Evolutionary conservation across 2,329 filamentous ascomycete species (phyloP).

Genomic region (Fusarium sp.): DNA sequence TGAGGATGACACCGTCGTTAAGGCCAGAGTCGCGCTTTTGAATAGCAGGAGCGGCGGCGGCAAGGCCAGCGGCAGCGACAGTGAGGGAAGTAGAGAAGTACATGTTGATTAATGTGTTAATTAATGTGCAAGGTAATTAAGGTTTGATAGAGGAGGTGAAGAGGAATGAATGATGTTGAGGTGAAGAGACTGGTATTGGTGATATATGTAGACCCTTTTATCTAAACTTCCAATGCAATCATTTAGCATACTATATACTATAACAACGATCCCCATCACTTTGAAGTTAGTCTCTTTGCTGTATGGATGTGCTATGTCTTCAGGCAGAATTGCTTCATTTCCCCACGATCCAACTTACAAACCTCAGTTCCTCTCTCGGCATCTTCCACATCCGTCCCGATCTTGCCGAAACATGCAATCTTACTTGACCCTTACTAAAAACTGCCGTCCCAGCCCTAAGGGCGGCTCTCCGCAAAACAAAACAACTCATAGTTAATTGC

Average conservation of each 20-base stretch:
- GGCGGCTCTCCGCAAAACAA: neutral
- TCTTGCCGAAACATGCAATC: neutral
- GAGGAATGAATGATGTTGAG: neutral
- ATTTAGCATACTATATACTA: too few species aligned
- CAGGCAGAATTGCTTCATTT: neutral
- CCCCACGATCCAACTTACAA: neutral
- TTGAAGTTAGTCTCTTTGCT: too few species aligned
- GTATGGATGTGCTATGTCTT: too few species aligned
- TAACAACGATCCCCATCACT: too few species aligned
- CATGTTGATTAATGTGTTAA: slow-evolving; percentile 1
- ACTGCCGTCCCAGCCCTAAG: neutral
- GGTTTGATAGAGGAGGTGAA: neutral
- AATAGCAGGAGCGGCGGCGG: slow-evolving; percentile 24
- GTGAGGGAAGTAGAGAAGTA: slow-evolving; percentile 23
- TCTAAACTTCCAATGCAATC: neutral
- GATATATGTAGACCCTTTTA: neutral
- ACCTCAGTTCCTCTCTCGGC: neutral
- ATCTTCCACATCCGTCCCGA: slow-evolving; percentile 11
- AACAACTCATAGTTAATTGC: neutral
- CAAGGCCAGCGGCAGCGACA: slow-evolving; percentile 26
- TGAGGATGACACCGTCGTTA: slow-evolving; percentile 52
- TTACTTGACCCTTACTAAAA: neutral
- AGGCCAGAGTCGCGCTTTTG: slow-evolving; percentile 28
- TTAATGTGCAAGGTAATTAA: neutral
- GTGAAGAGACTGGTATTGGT: neutral